Base-by-base conservation (phyloP, 306 rosid species). In the Nissolia schottii region DNA sequence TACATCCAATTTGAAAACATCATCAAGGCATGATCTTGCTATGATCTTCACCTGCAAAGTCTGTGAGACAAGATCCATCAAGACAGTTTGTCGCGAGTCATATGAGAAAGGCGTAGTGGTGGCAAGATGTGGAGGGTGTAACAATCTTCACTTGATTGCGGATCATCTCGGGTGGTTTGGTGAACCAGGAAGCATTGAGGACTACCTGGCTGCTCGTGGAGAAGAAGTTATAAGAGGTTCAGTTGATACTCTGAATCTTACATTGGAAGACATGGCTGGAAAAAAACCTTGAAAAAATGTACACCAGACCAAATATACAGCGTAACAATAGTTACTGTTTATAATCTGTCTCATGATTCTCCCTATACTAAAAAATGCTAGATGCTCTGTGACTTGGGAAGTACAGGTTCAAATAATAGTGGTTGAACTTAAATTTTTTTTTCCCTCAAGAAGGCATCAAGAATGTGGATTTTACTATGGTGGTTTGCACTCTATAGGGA, bases 101-200 rank as follows among this genome's bases (percentile, higher is more conserved):
- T 94, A 91, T 4, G 96, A 94, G 86, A 85, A 89, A 71, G 97
- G 99, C 0, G 92, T 89, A 12, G 99, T 94, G 58, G 92, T 89
- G 35, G 97, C 85, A 35, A 90, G 96, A 10, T 91, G 99, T 27
- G 85, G 80, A 2, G 96, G 99, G 6, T 94, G 99, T 68, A 64
- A 86, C 75, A 91, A 87, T 70, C 85, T 86, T 11, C 99, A 94
- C 85, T 75, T 94, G 78, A 82, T 94, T 54, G 91, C 97, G 0
- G 97, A 94, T 78, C 85, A 41, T 73, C 99, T 91, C 10, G 97
- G 99, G 34, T 84, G 92, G 91, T 94, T 94, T 48, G 96, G 99
- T 27, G 83, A 88, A 76, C 91, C 91, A 0, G 88, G 91, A 50
- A 89, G 85, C 7, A 54, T 94, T 13, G 96, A 94, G 79, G 91